These are phyloP conservation scores for Fusarium paranaense DNA, from an alignment of 2,329 filamentous ascomycete species.

Conservation along the genomic window DNA sequence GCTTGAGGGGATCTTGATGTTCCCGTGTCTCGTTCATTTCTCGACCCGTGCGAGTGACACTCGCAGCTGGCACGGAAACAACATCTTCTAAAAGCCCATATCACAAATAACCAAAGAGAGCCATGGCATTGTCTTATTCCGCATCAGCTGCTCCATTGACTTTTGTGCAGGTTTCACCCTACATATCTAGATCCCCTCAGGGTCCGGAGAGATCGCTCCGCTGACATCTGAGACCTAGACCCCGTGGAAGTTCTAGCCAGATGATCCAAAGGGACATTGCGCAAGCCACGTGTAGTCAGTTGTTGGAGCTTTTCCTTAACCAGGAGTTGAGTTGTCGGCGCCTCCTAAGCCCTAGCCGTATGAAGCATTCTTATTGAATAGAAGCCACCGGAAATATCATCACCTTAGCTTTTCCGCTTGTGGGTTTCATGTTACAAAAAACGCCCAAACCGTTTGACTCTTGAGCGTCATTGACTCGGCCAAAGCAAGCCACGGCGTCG, in stretches of 20 bases:
- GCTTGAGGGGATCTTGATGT: too few relatives aligned
- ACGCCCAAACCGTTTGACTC: background rate
- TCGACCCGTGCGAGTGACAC: background rate
- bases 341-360: background rate
- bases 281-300: background rate
- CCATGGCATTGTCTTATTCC: conserved; percentile 10
- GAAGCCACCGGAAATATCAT: background rate
- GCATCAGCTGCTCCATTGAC: conserved; percentile 3
- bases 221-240: conserved; percentile 12
- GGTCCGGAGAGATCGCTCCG: conserved; percentile 23
- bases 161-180: background rate
- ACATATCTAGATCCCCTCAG: background rate
- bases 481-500: background rate
- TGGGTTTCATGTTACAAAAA: background rate
- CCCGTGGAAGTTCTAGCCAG: conserved; percentile 8
- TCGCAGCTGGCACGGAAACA: background rate
- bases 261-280: background rate
- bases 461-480: background rate
- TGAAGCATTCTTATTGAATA: background rate
- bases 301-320: background rate
- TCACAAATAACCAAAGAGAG: background rate
- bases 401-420: background rate
- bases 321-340: background rate
- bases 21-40: too few relatives aligned
- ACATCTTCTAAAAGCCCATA: conserved; percentile 2